A percentile compares a stretch with the other conserved stretches of the same genome.
phyloP scores from a whole-genome alignment of 2,329 filamentous ascomycete species.

The Beauveria asiatica region DNA sequence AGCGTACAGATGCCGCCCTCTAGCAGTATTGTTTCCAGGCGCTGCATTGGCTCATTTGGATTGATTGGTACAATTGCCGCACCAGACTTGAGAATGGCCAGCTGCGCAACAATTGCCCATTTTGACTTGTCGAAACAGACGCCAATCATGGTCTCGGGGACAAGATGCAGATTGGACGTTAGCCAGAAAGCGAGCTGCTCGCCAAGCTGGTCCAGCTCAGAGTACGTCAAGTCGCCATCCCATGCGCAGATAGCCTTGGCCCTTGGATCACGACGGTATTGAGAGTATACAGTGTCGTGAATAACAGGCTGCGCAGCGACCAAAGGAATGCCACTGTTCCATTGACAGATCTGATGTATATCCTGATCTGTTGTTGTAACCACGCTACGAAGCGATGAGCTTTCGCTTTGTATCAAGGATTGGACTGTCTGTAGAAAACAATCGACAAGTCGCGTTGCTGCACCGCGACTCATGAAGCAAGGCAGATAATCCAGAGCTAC shows the following conservation, averaged over 20 bases:
- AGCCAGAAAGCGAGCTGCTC: conserved; percentile 1
- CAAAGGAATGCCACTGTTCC: neutral
- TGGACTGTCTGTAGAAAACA: neutral
- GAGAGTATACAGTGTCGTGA: neutral
- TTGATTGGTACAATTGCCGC: neutral
- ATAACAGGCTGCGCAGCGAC: neutral
- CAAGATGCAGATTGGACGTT: neutral
- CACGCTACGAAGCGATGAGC: neutral
- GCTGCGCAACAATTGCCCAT: conserved; percentile 1
- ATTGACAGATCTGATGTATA: neutral
- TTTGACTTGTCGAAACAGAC: conserved; percentile 9
- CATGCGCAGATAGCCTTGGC: conserved; percentile 8
- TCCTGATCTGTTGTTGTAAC: neutral
- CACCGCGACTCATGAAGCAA: neutral
- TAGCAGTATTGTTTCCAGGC: neutral
- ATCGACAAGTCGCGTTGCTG: neutral
- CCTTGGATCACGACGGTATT: neutral
- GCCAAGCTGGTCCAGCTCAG: conserved; percentile 4
- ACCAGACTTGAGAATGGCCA: conserved; percentile 10
- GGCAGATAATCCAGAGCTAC: neutral
- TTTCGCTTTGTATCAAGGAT: neutral
- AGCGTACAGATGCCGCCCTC: neutral
- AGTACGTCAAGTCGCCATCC: conserved; percentile 12
- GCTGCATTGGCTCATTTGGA: neutral
- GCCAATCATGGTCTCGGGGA: neutral